Base-by-base conservation (phyloP, 345 rosid genomes). In the Melaleuca quinquenervia region DNA sequence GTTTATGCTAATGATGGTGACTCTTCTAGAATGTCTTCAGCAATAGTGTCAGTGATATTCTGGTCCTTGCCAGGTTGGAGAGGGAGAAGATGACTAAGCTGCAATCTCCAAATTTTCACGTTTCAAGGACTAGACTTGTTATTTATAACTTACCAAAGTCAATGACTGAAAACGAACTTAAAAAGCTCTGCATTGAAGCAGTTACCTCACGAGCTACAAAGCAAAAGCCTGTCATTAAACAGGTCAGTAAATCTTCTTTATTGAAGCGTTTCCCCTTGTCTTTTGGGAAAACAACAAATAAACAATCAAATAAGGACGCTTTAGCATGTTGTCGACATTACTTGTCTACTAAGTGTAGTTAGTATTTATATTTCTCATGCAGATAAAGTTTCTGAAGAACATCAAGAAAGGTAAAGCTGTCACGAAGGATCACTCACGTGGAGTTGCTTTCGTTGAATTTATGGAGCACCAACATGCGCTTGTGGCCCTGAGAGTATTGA, bases 371-470 rank as follows among this genome's bases (percentile, higher is more conserved):
- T 85, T 78, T 84, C 64, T 82, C 44, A 20, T 87, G 89, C 94
- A 96, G 99, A 91, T 97, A 87, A 97, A 96, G 87, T 91, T 94
- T 86, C 87, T 97, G 90, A 90, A 92, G 88, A 92, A 88, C 82
- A 80, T 91, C 78, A 96, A 94, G 92, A 92, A 91, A 51, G 98
- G 97, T 51, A 92, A 92, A 83, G 90, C 92, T 85, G 92, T 89
- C 76, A 87, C 92, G 3, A 95, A 91, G 93, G 91, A 91, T 89
- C 89, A 94, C 82, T 96, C 97, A 15, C 96, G 97, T 50, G 96
- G 98, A 87, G 97, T 96, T 83, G 99, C 99, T 22, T 96, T 97
- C 88, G 90, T 96, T 4, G 96, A 97, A 91, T 96, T 97, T 84
- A 87, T 92, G 1, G 97, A 94, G 89, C 98, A 93, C 87, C 91